These are phyloP conservation scores for Eucalyptus grandis DNA, from an alignment of 345 rosid genomes.

Conservation along the genomic window DNA sequence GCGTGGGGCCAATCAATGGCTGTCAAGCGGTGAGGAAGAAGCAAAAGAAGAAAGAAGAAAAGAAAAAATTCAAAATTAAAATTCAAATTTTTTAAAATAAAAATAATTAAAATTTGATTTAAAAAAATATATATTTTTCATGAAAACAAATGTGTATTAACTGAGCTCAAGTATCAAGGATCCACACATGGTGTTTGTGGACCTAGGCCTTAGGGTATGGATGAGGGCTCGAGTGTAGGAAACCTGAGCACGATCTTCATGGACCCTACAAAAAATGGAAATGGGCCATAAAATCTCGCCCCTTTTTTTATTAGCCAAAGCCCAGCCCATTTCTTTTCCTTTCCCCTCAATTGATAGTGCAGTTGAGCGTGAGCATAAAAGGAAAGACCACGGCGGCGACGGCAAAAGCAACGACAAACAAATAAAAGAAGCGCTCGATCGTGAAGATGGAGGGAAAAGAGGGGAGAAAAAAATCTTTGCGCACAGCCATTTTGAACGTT, in stretches of 20 bases:
- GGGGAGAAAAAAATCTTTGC: background rate
- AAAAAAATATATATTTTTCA: too few relatives aligned
- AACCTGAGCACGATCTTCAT: fast-evolving
- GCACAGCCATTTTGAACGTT: background rate
- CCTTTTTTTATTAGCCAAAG: too few relatives aligned
- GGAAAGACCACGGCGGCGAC: too few relatives aligned
- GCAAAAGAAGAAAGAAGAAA: fast-evolving
- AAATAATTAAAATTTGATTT: too few relatives aligned
- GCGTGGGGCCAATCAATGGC: fast-evolving
- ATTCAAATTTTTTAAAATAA: fast-evolving
- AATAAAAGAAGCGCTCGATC: background rate
- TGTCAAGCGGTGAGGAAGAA: fast-evolving
- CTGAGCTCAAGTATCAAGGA: background rate
- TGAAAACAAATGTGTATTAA: too few relatives aligned
- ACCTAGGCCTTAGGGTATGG: background rate
- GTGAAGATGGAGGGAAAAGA: background rate
- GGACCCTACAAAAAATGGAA: background rate
- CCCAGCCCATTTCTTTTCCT: too few relatives aligned
- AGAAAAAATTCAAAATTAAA: too few relatives aligned
- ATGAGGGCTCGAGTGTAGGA: background rate
- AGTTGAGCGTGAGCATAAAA: too few relatives aligned
- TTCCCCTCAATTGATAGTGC: too few relatives aligned
- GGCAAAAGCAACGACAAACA: background rate
- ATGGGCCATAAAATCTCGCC: too few relatives aligned
- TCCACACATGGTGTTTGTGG: fast-evolving